These are phyloP conservation scores for Pugionium dolabratum DNA, from an alignment of 345 rosid species.

Conservation along the genomic window DNA sequence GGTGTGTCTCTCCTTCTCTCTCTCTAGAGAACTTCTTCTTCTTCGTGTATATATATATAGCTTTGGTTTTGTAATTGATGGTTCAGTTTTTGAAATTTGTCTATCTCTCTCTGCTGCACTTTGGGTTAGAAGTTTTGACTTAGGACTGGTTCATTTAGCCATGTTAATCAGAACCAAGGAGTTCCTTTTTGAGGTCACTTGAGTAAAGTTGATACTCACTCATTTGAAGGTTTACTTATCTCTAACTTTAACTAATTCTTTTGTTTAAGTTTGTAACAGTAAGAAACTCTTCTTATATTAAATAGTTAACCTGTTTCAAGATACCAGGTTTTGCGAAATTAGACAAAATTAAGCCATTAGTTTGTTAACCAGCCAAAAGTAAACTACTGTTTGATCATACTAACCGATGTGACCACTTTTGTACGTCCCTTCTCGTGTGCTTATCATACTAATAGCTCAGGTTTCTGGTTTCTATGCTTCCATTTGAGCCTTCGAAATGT, in stretches of 20 bases:
- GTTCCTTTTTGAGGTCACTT: slow-evolving; percentile 1
- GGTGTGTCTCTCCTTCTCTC: slow-evolving; percentile 44
- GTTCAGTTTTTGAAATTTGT: background rate
- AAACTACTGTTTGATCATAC: background rate
- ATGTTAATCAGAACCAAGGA: slow-evolving; percentile 1
- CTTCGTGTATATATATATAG: background rate
- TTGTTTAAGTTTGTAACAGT: too few relatives aligned
- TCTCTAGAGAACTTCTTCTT: background rate
- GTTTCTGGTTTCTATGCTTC: too few relatives aligned
- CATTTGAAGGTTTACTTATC: background rate
- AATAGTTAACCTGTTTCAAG: too few relatives aligned
- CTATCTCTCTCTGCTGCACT: background rate
- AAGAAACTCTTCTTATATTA: too few relatives aligned
- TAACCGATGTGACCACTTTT: background rate
- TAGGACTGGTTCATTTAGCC: background rate
- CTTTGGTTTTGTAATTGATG: slow-evolving; percentile 10
- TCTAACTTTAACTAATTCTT: too few relatives aligned
- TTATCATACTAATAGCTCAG: too few relatives aligned
- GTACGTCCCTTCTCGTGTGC: too few relatives aligned
- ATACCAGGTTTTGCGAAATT: background rate
- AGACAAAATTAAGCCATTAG: too few relatives aligned
- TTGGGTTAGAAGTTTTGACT: slow-evolving; percentile 5
- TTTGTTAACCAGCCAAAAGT: too few relatives aligned
- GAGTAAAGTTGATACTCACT: background rate
- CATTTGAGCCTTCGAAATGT: background rate